phyloP scores from a whole-genome alignment of 306 rosid species.

The Casuarina equisetifolia region DNA sequence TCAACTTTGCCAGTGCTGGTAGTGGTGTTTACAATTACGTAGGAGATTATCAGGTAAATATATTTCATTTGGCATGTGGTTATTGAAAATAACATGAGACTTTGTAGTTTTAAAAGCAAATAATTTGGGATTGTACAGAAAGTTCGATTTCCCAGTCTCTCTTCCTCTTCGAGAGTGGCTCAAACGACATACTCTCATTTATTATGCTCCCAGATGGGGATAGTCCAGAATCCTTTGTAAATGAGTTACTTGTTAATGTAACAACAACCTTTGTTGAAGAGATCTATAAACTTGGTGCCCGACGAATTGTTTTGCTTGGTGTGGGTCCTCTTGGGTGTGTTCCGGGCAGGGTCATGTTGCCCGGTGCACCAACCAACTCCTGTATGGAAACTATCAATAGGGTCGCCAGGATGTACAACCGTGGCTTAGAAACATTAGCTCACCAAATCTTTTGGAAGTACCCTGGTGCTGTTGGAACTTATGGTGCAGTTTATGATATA shows the following conservation, averaged over 20 bases:
- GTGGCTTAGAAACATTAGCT: slow-evolving; percentile 32
- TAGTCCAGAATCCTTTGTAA: slow-evolving; percentile 16
- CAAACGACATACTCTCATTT: slow-evolving; percentile 40
- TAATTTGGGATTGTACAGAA: slow-evolving; percentile 10
- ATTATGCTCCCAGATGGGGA: slow-evolving; percentile 11
- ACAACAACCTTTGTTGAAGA: slow-evolving; percentile 14
- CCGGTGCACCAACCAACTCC: slow-evolving; percentile 18
- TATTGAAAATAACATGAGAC: too few species aligned
- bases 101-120: too few species aligned
- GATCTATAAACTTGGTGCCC: slow-evolving; percentile 31
- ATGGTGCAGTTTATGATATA: slow-evolving; percentile 31
- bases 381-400: slow-evolving; percentile 33
- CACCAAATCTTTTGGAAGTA: slow-evolving; percentile 9
- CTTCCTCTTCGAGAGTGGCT: slow-evolving; percentile 44
- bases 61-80: too few species aligned
- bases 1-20: slow-evolving; percentile 52
- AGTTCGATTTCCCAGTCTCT: slow-evolving; percentile 29
- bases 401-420: slow-evolving; percentile 34
- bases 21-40: slow-evolving; percentile 36
- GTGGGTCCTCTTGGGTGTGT: slow-evolving; percentile 43
- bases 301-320: slow-evolving; percentile 27
- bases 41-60: slow-evolving; percentile 8
- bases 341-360: slow-evolving; percentile 34
- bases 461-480: slow-evolving; percentile 17
- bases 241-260: slow-evolving; percentile 30